phyloP scores from a whole-genome alignment of 768 basidiomycete species.

The Trametes elegans region DNA sequence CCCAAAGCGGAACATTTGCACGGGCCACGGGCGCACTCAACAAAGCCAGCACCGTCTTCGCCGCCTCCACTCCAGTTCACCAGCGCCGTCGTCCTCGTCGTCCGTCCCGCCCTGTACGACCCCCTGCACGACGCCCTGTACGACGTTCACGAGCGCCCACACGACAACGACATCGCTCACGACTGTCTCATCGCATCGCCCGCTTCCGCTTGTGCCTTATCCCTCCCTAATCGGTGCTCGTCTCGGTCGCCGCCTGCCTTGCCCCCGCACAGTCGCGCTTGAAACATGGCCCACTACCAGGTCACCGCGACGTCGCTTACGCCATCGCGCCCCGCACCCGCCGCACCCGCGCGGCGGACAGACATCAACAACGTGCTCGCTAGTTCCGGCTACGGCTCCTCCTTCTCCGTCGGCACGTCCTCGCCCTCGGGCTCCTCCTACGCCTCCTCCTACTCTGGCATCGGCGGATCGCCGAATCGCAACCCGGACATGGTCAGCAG shows the following conservation, averaged over 20 bases:
- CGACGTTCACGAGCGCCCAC: slow-evolving; percentile 6
- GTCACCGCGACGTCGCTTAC: slow-evolving; percentile 60
- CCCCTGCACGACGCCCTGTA: slow-evolving; percentile 2
- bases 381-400: slow-evolving; percentile 57
- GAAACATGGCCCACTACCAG: slow-evolving; percentile 44
- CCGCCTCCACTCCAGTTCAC: no score
- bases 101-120: not conserved
- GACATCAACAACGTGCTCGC: slow-evolving; percentile 45
- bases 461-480: slow-evolving; percentile 75
- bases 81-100: no score
- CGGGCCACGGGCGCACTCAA: slow-evolving; percentile 5
- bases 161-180: not conserved
- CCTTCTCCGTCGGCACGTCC: slow-evolving; percentile 49
- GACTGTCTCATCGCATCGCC: slow-evolving; percentile 1
- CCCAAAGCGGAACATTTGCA: slow-evolving; percentile 8
- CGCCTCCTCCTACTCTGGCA: slow-evolving; percentile 69
- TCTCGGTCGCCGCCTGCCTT: not conserved
- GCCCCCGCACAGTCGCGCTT: not conserved
- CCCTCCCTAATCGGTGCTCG: slow-evolving; percentile 9
- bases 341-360: slow-evolving; percentile 54
- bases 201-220: slow-evolving; percentile 2
- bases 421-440: slow-evolving; percentile 59
- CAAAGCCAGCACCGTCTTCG: slow-evolving; percentile 12
- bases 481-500: slow-evolving; percentile 34
- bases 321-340: slow-evolving; percentile 76